These are phyloP conservation scores for Penicillium psychrosexuale DNA, from an alignment of 2,329 filamentous ascomycete genomes.

Conservation along the genomic window DNA sequence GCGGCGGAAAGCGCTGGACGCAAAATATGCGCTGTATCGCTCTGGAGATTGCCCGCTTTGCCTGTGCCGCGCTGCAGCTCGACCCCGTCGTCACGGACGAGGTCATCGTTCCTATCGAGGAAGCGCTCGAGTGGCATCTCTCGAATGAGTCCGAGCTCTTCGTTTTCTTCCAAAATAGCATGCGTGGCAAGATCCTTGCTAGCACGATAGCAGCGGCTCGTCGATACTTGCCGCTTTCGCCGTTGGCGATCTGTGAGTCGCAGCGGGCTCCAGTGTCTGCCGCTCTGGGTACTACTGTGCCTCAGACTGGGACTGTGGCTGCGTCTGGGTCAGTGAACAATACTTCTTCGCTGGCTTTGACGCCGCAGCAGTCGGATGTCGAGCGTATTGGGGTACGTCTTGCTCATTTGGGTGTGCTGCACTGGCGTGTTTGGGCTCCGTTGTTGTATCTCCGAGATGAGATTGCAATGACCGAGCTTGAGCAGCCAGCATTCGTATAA, in stretches of 20 bases:
- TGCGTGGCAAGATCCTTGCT: conserved; percentile 34
- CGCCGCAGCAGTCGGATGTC: conserved; percentile 33
- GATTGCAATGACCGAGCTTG: conserved; percentile 14
- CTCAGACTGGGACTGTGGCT: neutral
- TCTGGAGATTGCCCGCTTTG: conserved; percentile 43
- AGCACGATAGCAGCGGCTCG: conserved; percentile 33
- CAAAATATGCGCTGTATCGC: conserved; percentile 39
- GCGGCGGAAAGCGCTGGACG: conserved; percentile 31
- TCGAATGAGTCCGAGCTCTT: conserved; percentile 34
- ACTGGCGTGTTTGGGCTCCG: conserved; percentile 85
- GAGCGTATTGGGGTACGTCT: conserved; percentile 67
- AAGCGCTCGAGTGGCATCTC: conserved; percentile 34
- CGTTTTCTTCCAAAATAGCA: conserved; percentile 32
- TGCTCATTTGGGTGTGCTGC: conserved; percentile 77
- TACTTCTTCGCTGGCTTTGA: conserved; percentile 2
- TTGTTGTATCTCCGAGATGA: conserved; percentile 60
- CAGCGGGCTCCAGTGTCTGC: conserved; percentile 32
- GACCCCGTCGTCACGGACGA: conserved; percentile 32
- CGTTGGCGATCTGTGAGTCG: conserved; percentile 44
- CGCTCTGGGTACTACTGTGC: conserved; percentile 8
- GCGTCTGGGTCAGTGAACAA: neutral
- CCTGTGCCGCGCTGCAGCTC: conserved; percentile 31
- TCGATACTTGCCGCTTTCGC: conserved; percentile 41
- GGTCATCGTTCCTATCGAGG: conserved; percentile 35
- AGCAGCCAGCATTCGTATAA: conserved; percentile 16